Evolutionary conservation across 2,329 filamentous ascomycete species (phyloP).

Genomic region (Hortaea sp.): DNA sequence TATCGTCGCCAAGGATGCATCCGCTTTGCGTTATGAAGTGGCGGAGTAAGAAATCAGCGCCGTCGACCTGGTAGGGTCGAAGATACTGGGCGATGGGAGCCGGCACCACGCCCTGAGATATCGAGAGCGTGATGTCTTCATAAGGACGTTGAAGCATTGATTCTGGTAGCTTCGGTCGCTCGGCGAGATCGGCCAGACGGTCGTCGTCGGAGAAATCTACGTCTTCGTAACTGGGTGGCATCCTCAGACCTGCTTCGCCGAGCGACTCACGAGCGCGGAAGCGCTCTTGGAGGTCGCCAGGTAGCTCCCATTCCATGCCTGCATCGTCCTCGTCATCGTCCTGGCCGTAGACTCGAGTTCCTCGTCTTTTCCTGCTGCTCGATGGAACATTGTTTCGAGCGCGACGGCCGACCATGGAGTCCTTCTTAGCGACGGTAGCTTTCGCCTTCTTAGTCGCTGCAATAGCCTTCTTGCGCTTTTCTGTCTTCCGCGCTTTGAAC

Average conservation of each 20-base stretch:
- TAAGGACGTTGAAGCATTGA: slow-evolving; percentile 56
- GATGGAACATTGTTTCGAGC: slow-evolving; percentile 7
- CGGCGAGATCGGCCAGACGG: slow-evolving; percentile 48
- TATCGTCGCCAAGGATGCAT: slow-evolving; percentile 87
- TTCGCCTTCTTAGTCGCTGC: slow-evolving; percentile 41
- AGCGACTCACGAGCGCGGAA: slow-evolving; percentile 47
- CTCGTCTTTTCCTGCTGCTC: slow-evolving; percentile 2
- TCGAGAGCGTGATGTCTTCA: slow-evolving; percentile 62
- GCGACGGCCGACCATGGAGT: slow-evolving; percentile 27
- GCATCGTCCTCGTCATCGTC: slow-evolving; percentile 42
- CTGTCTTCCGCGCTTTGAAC: slow-evolving; percentile 51
- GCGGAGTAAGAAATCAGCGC: slow-evolving; percentile 75
- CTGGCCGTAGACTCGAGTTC: slow-evolving; percentile 14
- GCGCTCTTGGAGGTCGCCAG: slow-evolving; percentile 63
- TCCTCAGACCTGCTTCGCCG: slow-evolving; percentile 57
- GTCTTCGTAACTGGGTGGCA: slow-evolving; percentile 68
- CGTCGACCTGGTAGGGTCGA: slow-evolving; percentile 81
- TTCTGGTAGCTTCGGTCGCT: slow-evolving; percentile 59
- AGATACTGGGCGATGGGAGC: slow-evolving; percentile 85
- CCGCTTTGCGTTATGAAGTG: slow-evolving; percentile 87
- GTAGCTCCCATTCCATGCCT: slow-evolving; percentile 50
- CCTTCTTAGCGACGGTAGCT: slow-evolving; percentile 29
- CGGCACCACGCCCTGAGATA: slow-evolving; percentile 73
- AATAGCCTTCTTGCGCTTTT: slow-evolving; percentile 43
- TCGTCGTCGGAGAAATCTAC: slow-evolving; percentile 68